Base-by-base conservation (phyloP, 305 asterid genomes). In the Coffea humblotiana region DNA sequence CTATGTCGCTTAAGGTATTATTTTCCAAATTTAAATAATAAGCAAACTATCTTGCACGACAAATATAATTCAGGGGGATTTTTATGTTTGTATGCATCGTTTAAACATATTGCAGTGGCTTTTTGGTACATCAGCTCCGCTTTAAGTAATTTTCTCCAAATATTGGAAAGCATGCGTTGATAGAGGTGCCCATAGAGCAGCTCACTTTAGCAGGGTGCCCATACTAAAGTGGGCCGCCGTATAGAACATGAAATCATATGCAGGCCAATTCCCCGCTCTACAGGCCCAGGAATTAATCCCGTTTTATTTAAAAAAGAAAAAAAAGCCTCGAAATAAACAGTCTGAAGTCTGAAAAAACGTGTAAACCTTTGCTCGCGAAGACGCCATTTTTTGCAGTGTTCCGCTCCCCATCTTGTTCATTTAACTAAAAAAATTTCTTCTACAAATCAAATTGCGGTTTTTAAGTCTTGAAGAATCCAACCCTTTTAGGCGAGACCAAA, bases 401-500 rank as follows among this genome's bases (percentile, higher is more conserved):
- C 3, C 2, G 6, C 21, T 6, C 6, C 23, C 8, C n/a, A 56
- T 19, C 63, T 56, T 18, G 63, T 56, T 54, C 63, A n/a, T 19
- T 14, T 6, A 29, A 25, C 71, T 47, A 58, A n/a, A n/a, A n/a
- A n/a, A 43, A 16, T 61, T 61, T 48, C 60, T 49, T 49, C 19
- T 27, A 6, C 71, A 40, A 61, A 43, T 49, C 58, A 56, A 25
- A 67, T 76, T 14, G 45, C n/a, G 15, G 65, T 37, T 37, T 60
- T 25, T 43, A 74, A n/a, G 43, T 27, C 75, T 71, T 76, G 37
- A 27, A 43, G 63, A 76, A 61, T 58, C 70, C 64, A 76, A 76
- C 71, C 78, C 51, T 8, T 60, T 9, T 32, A 60, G 18, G 45
- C 16, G 40, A 52, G 10, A 52, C 32, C 32, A 1, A 70, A n/a